Evolutionary conservation across 2,329 filamentous ascomycete genomes (phyloP).

Genomic region (Falciphora oryzae): DNA sequence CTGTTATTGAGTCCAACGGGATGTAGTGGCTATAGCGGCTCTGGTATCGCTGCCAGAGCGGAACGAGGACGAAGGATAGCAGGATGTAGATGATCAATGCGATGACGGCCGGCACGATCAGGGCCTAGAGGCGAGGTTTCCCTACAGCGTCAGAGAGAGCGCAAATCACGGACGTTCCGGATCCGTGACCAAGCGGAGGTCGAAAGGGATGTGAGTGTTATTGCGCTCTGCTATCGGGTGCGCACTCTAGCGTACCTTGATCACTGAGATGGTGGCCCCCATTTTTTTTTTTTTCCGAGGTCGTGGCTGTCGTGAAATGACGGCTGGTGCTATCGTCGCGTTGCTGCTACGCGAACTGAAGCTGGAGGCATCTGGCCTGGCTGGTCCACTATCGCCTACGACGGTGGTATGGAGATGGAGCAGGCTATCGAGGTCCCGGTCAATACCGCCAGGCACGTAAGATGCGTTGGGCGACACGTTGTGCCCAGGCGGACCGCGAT

Average conservation of each 20-base stretch:
- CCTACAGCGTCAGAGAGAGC: background rate
- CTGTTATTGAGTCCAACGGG: conserved; percentile 58
- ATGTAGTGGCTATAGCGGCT: conserved; percentile 70
- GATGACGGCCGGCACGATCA: conserved; percentile 65
- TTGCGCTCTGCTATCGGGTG: background rate
- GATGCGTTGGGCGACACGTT: background rate
- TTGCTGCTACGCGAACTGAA: background rate
- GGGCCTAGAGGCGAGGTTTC: conserved; percentile 42
- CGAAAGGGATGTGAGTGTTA: background rate
- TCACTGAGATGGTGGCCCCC: conserved; percentile 29
- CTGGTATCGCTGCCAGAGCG: conserved; percentile 64
- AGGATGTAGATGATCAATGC: conserved; percentile 64
- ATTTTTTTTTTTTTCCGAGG: conserved; percentile 17
- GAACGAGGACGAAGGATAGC: conserved; percentile 59
- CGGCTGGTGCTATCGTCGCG: background rate
- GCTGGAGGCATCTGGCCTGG: background rate
- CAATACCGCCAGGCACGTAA: background rate
- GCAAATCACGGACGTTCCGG: background rate
- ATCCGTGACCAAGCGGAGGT: no score
- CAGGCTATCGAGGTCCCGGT: background rate
- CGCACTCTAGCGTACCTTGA: conserved; percentile 27
- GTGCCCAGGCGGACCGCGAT: background rate
- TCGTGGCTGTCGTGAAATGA: background rate
- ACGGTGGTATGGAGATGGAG: background rate
- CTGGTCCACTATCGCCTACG: background rate